Percentiles rank a stretch among this genome's conserved stretches.
Evolutionary conservation across 208 protist genomes (phyloP).

Genomic region (Balamuthia mandrillaris): DNA sequence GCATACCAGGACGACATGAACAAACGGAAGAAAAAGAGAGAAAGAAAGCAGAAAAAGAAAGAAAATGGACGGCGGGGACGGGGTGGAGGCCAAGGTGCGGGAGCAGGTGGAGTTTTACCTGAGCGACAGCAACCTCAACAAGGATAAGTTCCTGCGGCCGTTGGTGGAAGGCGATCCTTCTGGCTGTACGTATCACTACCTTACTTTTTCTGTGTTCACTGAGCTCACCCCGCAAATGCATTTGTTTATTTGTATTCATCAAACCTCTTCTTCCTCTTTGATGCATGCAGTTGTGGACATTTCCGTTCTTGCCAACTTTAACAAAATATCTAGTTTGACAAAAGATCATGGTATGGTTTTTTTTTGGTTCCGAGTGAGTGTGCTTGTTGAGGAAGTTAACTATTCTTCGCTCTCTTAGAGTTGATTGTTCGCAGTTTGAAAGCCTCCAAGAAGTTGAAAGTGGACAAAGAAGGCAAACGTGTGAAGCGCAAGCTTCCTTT

Average conservation of each 20-base stretch:
- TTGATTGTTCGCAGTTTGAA: background rate
- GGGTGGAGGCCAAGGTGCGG: background rate
- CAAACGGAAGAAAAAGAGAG: too few species aligned
- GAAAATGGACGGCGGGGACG: too few species aligned
- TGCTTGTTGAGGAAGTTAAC: background rate
- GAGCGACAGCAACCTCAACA: constrained; percentile 6
- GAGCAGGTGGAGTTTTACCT: constrained; percentile 27
- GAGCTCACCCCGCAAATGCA: background rate
- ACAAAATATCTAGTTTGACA: background rate
- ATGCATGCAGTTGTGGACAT: constrained; percentile 9
- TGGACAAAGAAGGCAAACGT: background rate
- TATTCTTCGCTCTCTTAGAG: background rate
- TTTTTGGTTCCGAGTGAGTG: background rate
- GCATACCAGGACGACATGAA: too few species aligned
- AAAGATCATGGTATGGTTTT: background rate
- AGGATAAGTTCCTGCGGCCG: constrained; percentile 8
- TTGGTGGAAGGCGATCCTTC: background rate
- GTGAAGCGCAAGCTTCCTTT: background rate
- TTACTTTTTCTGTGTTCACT: background rate
- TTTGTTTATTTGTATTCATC: background rate
- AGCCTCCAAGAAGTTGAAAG: background rate
- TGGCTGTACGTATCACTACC: background rate
- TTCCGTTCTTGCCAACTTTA: background rate
- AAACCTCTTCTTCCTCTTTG: too few species aligned
- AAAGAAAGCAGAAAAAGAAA: too few species aligned